These are phyloP conservation scores for Kalmanozyma brasiliensis DNA, from an alignment of 1,284 basidiomycete genomes.

Conservation along the genomic window DNA sequence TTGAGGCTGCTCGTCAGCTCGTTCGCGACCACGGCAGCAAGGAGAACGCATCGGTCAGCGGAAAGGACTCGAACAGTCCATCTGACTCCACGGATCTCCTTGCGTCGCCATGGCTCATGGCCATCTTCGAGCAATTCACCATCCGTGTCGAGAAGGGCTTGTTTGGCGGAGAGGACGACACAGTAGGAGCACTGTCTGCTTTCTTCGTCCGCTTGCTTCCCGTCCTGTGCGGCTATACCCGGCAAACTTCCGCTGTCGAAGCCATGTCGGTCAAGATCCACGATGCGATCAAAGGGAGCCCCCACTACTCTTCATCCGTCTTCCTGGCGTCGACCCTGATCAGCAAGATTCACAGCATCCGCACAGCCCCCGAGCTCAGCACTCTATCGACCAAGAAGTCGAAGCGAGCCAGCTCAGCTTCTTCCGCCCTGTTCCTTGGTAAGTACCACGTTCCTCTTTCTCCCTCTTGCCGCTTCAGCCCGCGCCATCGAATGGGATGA, in stretches of 20 bases:
- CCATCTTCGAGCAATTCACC: slow-evolving; percentile 50
- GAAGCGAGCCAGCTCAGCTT: background rate
- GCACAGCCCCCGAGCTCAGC: background rate
- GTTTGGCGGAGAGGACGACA: slow-evolving; percentile 14
- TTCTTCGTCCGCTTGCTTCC: slow-evolving; percentile 52
- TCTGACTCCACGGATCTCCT: slow-evolving; percentile 15
- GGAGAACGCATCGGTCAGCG: background rate
- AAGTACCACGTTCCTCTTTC: slow-evolving; percentile 2
- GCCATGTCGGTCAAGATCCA: slow-evolving; percentile 18
- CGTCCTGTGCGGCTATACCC: slow-evolving; percentile 25
- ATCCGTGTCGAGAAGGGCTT: slow-evolving; percentile 50
- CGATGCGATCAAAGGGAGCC: background rate
- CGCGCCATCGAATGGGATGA: slow-evolving; percentile 33
- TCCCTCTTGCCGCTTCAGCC: background rate
- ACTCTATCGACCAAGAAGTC: slow-evolving; percentile 3
- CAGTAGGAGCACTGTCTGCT: slow-evolving; percentile 19
- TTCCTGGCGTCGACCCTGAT: slow-evolving; percentile 5
- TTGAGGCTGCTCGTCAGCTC: slow-evolving; percentile 75
- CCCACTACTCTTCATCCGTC: slow-evolving; percentile 1
- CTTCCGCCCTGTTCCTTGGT: slow-evolving; percentile 17
- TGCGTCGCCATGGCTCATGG: slow-evolving; percentile 48
- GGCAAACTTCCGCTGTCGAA: slow-evolving; percentile 15
- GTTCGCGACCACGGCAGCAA: slow-evolving; percentile 22
- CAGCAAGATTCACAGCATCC: slow-evolving; percentile 23
- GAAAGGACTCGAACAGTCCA: background rate